Conservation (phyloP, 495 filamentous ascomycete species). For the Xeromyces bisporus region DNA sequence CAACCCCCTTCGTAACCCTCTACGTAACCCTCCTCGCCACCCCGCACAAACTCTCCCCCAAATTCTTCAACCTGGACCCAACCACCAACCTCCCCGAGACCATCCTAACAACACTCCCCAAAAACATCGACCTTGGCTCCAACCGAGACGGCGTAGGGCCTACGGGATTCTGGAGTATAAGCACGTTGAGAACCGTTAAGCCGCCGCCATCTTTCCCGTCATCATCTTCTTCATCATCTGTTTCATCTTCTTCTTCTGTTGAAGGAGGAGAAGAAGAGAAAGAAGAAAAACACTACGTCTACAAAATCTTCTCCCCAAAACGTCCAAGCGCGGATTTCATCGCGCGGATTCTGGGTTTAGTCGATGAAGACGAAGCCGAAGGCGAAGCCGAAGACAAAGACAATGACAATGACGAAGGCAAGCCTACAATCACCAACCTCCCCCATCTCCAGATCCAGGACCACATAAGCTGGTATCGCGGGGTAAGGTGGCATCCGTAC, state of each 20-base stretch:
- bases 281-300: slow-evolving; percentile 52
- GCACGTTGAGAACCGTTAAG: slow-evolving; percentile 45
- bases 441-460: too few species aligned
- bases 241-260: too few species aligned
- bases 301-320: slow-evolving; percentile 87
- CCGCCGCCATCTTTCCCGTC: too few species aligned
- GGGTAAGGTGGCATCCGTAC: slow-evolving; percentile 66
- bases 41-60: slow-evolving; percentile 45
- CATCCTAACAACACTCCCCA: slow-evolving; percentile 70
- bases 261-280: too few species aligned
- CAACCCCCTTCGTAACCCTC: slow-evolving; percentile 62
- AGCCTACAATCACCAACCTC: slow-evolving; percentile 19
- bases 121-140: slow-evolving; percentile 31
- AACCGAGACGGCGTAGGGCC: slow-evolving; percentile 42
- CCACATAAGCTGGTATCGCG: slow-evolving; percentile 63
- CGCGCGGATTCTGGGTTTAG: slow-evolving; percentile 22
- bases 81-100: slow-evolving; percentile 48
- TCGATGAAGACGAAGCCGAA: slow-evolving; percentile 2
- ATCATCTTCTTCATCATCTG: too few species aligned
- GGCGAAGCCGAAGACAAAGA: slow-evolving; percentile 2
- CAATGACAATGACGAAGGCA: slow-evolving; percentile 7
- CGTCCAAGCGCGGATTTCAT: slow-evolving; percentile 48
- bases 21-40: slow-evolving; percentile 85
- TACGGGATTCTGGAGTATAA: slow-evolving; percentile 77
- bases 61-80: slow-evolving; percentile 48